These are phyloP conservation scores for Taphrina populina DNA, from an alignment of 1,139 yeast species.

Conservation along the genomic window DNA sequence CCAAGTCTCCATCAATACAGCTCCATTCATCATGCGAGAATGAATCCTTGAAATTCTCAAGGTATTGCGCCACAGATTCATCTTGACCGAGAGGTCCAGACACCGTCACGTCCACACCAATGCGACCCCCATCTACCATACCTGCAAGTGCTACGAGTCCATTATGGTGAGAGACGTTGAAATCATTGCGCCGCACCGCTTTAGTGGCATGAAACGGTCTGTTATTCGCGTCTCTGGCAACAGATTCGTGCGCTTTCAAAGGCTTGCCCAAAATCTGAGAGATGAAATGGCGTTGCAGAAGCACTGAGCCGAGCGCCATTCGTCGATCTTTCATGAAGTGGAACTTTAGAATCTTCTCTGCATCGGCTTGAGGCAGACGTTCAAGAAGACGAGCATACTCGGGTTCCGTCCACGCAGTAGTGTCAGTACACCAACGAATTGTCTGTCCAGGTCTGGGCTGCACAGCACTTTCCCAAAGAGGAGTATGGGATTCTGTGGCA, in stretches of 20 bases:
- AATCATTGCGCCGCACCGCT: slow-evolving; percentile 34
- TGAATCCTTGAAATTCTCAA: slow-evolving; percentile 37
- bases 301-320: slow-evolving; percentile 23
- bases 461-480: slow-evolving; percentile 21
- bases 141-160: slow-evolving; percentile 37
- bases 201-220: slow-evolving; percentile 5
- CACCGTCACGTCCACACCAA: slow-evolving; percentile 38
- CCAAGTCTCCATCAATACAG: slow-evolving; percentile 3
- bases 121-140: slow-evolving; percentile 10
- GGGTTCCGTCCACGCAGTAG: slow-evolving; percentile 6
- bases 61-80: slow-evolving; percentile 8
- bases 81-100: background rate
- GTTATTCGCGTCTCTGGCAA: slow-evolving; percentile 3
- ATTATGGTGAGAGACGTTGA: slow-evolving; percentile 39
- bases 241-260: background rate
- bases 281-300: slow-evolving; percentile 20
- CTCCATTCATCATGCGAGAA: slow-evolving; percentile 35
- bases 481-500: background rate
- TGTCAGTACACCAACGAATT: slow-evolving; percentile 5
- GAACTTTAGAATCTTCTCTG: background rate
- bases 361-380: slow-evolving; percentile 3
- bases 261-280: slow-evolving; percentile 5
- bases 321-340: slow-evolving; percentile 19
- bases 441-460: slow-evolving; percentile 2
- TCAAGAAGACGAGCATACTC: background rate